Evolutionary conservation across 768 basidiomycete genomes (phyloP).

Genomic region (Clitopilus passeckerianus): DNA sequence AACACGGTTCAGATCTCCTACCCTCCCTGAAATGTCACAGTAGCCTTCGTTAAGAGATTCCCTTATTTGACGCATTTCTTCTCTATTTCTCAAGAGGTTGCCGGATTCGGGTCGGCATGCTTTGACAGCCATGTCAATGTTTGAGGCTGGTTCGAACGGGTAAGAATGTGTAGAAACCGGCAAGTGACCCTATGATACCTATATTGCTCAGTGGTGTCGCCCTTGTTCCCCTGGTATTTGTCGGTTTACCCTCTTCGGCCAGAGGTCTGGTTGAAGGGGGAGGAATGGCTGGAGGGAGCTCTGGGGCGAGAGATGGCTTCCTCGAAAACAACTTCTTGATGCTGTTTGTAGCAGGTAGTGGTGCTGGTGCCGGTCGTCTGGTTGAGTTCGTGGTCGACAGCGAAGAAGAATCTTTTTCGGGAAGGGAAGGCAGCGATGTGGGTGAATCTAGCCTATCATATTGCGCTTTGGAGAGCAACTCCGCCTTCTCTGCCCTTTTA

Average conservation of each 20-base stretch:
- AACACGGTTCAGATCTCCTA: constrained; percentile 54
- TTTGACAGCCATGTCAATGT: constrained; percentile 66
- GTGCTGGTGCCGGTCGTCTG: not conserved
- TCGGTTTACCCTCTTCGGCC: constrained; percentile 4
- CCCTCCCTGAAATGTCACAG: constrained; percentile 69
- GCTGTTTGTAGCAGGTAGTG: not conserved
- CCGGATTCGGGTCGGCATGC: constrained; percentile 69
- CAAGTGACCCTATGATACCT: constrained; percentile 17
- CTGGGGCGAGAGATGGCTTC: not conserved
- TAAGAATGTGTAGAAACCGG: not conserved
- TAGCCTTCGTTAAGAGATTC: constrained; percentile 80
- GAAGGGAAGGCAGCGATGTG: constrained; percentile 4
- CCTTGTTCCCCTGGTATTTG: constrained; percentile 2
- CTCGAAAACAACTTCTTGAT: not conserved
- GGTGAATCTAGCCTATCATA: constrained; percentile 5
- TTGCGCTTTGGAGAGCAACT: constrained; percentile 17
- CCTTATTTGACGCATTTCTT: constrained; percentile 66
- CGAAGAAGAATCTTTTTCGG: not conserved
- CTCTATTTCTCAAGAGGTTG: constrained; percentile 54
- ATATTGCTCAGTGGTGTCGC: constrained; percentile 39
- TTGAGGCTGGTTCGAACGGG: constrained; percentile 37
- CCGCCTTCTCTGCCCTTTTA: constrained; percentile 27
- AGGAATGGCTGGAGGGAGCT: constrained; percentile 11
- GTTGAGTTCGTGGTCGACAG: not conserved
- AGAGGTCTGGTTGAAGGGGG: constrained; percentile 9